Base-by-base conservation (phyloP, 768 basidiomycete genomes). In the Lactarius psammicola region DNA sequence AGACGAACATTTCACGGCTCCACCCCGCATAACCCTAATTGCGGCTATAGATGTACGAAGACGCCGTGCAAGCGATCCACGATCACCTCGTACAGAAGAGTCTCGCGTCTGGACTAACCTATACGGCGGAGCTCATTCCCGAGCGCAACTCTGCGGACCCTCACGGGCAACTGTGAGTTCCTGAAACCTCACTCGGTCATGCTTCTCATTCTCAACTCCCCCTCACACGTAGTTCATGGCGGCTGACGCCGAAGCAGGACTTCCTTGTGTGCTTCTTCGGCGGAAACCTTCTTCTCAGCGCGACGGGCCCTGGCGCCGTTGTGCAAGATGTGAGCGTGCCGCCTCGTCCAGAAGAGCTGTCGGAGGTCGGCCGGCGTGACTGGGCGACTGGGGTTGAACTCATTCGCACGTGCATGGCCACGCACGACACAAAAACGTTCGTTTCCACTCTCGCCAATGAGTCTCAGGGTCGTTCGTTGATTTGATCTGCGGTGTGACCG, bases 201-300 rank as follows among this genome's bases (percentile, higher is more conserved):
- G 38, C 15, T 18, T 60, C 38, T 59, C 40, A 44, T 54, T 38
- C 11, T 11, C 59, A 54, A 34, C 28, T 31, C 20, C n/a, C n/a
- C n/a, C n/a, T n/a, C n/a, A n/a, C 3, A 20, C 31, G 33, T 69
- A 92, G 91, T 30, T 77, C 79, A 38, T 95, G 92, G 93, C 82
- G 84, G 20, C 78, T 91, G 31, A 81, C 81, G 11, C 91, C 91
- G 11, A 96, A 97, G 74, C 95, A 98, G 78, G 95, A 98, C 73
- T 95, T 97, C 74, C 85, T 98, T 38, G 94, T 92, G 3, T 98
- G 95, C 77, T 98, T 97, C 85, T 79, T 98, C 38, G 94, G 89
- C 23, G 95, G 94, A 3, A 92, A 92, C 0, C 84, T 98, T 63
- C 87, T 98, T 82, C 84, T 98, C 3, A 94, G 95, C 15, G 91